phyloP scores from a whole-genome alignment of 179 eudicot species.

The Vitellaria paradoxa region DNA sequence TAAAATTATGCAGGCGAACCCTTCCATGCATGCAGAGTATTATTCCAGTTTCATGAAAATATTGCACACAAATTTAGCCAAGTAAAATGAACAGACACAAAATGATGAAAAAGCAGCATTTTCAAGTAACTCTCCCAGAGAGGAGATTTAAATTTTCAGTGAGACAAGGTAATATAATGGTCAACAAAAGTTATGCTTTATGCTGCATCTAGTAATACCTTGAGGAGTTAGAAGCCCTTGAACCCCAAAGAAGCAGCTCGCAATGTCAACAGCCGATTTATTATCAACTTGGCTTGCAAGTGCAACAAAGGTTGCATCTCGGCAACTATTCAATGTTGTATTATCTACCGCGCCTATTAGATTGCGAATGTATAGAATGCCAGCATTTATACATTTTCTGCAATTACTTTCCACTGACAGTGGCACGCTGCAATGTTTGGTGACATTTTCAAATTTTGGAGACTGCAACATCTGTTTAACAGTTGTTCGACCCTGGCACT shows the following conservation, averaged over 20 bases:
- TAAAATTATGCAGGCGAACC: background rate
- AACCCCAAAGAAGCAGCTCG: conserved; percentile 88
- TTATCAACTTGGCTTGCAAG: conserved; percentile 77
- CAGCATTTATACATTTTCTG: conserved; percentile 75
- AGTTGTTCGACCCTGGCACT: conserved; percentile 77
- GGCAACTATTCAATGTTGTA: conserved; percentile 70
- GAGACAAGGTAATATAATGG: background rate
- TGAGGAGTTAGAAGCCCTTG: conserved; percentile 51
- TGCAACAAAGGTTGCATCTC: conserved; percentile 91
- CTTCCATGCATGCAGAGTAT: background rate
- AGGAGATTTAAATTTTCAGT: background rate
- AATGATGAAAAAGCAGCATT: background rate
- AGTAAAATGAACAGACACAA: background rate
- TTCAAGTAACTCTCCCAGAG: background rate
- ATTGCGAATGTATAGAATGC: conserved; percentile 70
- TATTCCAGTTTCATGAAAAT: background rate
- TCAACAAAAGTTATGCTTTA: background rate
- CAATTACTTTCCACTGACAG: conserved; percentile 46
- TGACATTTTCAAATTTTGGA: conserved; percentile 64
- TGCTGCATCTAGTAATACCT: conserved; percentile 23
- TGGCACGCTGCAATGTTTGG: conserved; percentile 50
- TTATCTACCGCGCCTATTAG: conserved; percentile 61
- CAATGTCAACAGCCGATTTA: conserved; percentile 58
- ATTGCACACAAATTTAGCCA: background rate
- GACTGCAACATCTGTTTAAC: conserved; percentile 82